Evolutionary conservation across 148 eudicot species (phyloP), one percentile per base, ranked within the genome.

Genomic region (Amaranthus hypochondriacus): DNA sequence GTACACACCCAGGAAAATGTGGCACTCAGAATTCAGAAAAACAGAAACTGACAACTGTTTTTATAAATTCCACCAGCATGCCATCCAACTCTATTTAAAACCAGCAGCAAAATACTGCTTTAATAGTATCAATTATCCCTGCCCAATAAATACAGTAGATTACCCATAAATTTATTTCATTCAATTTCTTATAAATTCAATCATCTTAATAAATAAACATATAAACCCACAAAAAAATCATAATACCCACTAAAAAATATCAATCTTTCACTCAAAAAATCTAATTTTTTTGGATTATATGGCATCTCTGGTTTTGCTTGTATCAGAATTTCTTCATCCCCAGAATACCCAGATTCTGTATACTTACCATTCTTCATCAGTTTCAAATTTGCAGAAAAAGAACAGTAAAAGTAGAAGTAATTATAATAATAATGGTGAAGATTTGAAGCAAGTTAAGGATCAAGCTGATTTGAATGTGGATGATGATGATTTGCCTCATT

Each of bases 251-350:
- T n/a, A n/a, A 9, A 51, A 53, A 50, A 21, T 0, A 28, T 28
- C 39, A 28, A 50, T 21, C 70, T 21, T 2, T 61, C 10, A 2
- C 3, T 61, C 10, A 2, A 54, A 54, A 62, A 9, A 15, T 18
- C 2, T 15, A 39, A 48, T n/a, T 49, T 50, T 48, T 44, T 11
- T 50, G 21, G 21, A 21, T 43, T 56, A 43, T 51, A 81, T 81
- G 83, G 83, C 83, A 64, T 67, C 83, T 21, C 71, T 81, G n/a
- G 80, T 81, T 44, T 73, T 81, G 51, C 42, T 81, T 13, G 69
- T 73, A 15, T 73, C 80, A 46, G 83, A 81, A 74, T 73, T 72
- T 56, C 70, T 81, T 62, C 83, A 77, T 46, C 83, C 83, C 4
- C 48, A 13, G 10, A 77, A 55, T 6, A 68, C 53, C 6, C 80